phyloP scores from a whole-genome alignment of 2,329 filamentous ascomycete genomes.

The Penicillium sp. region DNA sequence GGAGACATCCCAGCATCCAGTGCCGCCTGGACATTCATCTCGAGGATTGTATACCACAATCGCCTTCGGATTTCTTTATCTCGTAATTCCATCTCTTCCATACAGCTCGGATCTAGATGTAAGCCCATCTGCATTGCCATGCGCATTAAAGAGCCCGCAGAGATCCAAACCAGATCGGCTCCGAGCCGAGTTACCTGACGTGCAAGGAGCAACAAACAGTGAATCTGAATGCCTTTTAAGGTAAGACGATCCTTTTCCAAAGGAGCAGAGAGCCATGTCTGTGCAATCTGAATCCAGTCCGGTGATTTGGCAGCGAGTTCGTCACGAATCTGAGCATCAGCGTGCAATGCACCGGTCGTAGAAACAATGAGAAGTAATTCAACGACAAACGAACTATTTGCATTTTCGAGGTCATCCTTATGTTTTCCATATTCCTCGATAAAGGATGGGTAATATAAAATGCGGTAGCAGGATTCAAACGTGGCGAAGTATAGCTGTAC shows the following conservation, averaged over 20 bases:
- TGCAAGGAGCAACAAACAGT: slow-evolving; percentile 25
- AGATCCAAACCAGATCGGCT: slow-evolving; percentile 13
- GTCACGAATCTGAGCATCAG: slow-evolving; percentile 6
- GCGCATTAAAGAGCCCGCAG: slow-evolving; percentile 6
- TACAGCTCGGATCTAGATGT: slow-evolving; percentile 8
- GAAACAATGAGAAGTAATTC: slow-evolving; percentile 30
- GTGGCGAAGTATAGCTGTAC: slow-evolving; percentile 27
- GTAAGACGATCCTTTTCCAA: slow-evolving; percentile 27
- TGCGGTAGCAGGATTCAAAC: slow-evolving; percentile 34
- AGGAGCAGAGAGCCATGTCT: slow-evolving; percentile 27
- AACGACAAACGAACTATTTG: slow-evolving; percentile 13
- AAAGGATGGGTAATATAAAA: slow-evolving; percentile 33
- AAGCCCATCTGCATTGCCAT: slow-evolving; percentile 15
- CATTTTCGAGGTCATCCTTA: slow-evolving; percentile 13
- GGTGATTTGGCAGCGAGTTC: slow-evolving; percentile 10
- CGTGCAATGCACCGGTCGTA: slow-evolving; percentile 15
- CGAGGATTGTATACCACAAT: slow-evolving; percentile 43
- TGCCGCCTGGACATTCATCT: slow-evolving; percentile 36
- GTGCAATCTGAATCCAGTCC: slow-evolving; percentile 19
- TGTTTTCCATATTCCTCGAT: slow-evolving; percentile 28
- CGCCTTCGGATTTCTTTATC: slow-evolving; percentile 32
- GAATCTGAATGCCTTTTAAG: slow-evolving; percentile 18
- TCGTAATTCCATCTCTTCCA: background rate
- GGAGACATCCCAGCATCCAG: slow-evolving; percentile 37
- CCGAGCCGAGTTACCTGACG: slow-evolving; percentile 15